Percentiles rank a stretch among this genome's conserved stretches.
Conservation (phyloP, 1,284 basidiomycete genomes). For the Cystobasidiaceae sp. region DNA sequence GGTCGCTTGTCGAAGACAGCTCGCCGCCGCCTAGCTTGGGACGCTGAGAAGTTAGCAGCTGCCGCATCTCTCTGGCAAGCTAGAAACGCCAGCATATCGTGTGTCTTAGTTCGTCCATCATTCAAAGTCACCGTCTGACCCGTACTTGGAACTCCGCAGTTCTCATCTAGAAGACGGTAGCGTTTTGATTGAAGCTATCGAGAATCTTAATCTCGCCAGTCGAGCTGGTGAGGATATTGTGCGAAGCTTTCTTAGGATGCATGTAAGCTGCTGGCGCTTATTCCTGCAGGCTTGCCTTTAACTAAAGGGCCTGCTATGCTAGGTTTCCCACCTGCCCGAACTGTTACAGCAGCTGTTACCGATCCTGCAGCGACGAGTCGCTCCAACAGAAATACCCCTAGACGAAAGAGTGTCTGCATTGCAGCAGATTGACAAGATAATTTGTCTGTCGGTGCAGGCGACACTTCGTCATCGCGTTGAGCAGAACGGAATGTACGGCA, state of each 20-base stretch:
- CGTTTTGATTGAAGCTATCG: constrained; percentile 53
- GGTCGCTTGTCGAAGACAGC: constrained; percentile 70
- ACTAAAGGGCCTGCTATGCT: constrained; percentile 6
- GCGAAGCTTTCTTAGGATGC: constrained; percentile 75
- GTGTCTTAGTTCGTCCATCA: constrained; percentile 33
- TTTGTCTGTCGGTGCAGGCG: constrained; percentile 64
- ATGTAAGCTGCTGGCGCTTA: constrained; percentile 50
- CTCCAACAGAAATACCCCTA: constrained; percentile 51
- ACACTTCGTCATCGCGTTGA: constrained; percentile 68
- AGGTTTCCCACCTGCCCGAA: constrained; percentile 38
- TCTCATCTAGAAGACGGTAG: constrained; percentile 33
- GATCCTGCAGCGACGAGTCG: constrained; percentile 61
- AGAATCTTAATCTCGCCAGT: constrained; percentile 41
- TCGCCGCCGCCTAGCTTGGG: constrained; percentile 68
- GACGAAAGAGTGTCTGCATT: constrained; percentile 41
- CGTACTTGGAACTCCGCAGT: not conserved
- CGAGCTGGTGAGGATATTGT: constrained; percentile 65
- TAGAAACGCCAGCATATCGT: constrained; percentile 60
- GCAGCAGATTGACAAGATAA: constrained; percentile 14
- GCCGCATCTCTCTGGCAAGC: constrained; percentile 76
- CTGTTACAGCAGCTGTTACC: constrained; percentile 40
- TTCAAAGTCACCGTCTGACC: not conserved
- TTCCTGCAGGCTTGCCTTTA: not conserved
- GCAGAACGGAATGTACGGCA: constrained; percentile 67
- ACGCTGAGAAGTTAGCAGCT: constrained; percentile 83